Percentiles rank a stretch among this genome's conserved stretches.
Evolutionary conservation across 257 asterid species (phyloP).

Genomic region (Solanum rostratum): DNA sequence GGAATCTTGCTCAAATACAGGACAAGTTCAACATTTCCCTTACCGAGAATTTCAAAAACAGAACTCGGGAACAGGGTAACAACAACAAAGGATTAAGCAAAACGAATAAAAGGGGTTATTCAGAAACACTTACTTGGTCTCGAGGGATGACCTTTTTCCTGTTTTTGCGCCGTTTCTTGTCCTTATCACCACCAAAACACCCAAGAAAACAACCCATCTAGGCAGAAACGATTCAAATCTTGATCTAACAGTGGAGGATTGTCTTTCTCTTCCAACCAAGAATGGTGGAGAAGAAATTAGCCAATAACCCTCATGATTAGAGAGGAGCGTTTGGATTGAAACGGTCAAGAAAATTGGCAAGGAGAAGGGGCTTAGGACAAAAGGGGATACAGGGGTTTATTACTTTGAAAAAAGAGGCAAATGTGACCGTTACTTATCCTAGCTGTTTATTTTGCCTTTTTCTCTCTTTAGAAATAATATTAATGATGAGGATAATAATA

Average conservation of each 20-base stretch:
- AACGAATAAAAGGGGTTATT: background rate
- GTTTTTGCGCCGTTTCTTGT: constrained; percentile 40
- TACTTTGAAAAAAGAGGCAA: constrained; percentile 8
- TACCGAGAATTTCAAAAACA: background rate
- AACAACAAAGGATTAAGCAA: background rate
- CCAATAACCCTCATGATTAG: background rate
- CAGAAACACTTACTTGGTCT: constrained; percentile 29
- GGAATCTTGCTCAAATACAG: background rate
- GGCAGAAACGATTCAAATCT: background rate
- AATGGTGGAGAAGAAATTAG: constrained; percentile 13
- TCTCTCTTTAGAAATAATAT: background rate
- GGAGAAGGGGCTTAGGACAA: constrained; percentile 21
- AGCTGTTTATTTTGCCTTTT: background rate
- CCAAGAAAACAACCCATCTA: constrained; percentile 85
- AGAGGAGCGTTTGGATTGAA: constrained; percentile 11
- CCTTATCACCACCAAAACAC: constrained; percentile 71
- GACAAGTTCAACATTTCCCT: background rate
- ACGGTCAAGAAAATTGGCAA: constrained; percentile 34
- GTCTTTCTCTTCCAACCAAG: background rate
- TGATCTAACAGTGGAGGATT: background rate
- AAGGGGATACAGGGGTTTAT: constrained; percentile 12
- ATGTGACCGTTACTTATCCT: constrained; percentile 38
- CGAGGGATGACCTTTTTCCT: constrained; percentile 44
- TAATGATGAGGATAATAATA: too few species aligned
- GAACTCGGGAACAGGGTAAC: background rate